Evolutionary conservation across 129 eudicot genomes (phyloP), one percentile per base, ranked within the genome.

Genomic region (Erigeron canadensis): DNA sequence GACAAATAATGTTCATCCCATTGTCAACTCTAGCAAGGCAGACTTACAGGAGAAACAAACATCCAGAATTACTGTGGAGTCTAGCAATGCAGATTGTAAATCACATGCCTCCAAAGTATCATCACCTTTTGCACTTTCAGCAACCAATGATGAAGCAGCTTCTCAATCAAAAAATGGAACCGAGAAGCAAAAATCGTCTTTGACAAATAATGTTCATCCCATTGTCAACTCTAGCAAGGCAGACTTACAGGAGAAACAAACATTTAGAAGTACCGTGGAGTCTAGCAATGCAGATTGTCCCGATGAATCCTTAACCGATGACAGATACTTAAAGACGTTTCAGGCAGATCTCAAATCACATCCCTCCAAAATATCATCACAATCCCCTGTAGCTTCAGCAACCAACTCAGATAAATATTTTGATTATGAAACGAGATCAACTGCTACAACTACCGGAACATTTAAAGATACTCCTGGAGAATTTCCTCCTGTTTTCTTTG

Each of bases 281-380:
- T 73, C 63, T 80, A 69, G 69, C 63, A 77, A 79, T 77, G 80
- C 72, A 73, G 70, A 56, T 41, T 44, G 46, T 63, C 45, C 70
- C 72, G 84, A 77, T 75, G 85, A 69, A 76, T 79, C 82, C 11
- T 63, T 80, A 69, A 47, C 75, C 21, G 75, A 74, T 66, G 94
- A 82, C 64, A 76, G 57, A 69, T 69, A 46, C 7, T 80, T 63
- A 40, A 81, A 75, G 54, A 39, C 61, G 11, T 59, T 58, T 63
- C 83, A 84, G 39, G 77, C 68, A 59, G 75, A 82, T 80, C 41
- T 72, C 41, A 80, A 80, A 64, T 74, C 86, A 71, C 79, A 75
- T 65, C 64, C 80, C 67, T 72, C 80, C 18, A 83, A 81, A 56
- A 71, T 57, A 64, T 61, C 70, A 19, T 76, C 75, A 17, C 40